Conservation (phyloP, 2,329 filamentous ascomycete species). For the Torrubiellomyces zombiae region DNA sequence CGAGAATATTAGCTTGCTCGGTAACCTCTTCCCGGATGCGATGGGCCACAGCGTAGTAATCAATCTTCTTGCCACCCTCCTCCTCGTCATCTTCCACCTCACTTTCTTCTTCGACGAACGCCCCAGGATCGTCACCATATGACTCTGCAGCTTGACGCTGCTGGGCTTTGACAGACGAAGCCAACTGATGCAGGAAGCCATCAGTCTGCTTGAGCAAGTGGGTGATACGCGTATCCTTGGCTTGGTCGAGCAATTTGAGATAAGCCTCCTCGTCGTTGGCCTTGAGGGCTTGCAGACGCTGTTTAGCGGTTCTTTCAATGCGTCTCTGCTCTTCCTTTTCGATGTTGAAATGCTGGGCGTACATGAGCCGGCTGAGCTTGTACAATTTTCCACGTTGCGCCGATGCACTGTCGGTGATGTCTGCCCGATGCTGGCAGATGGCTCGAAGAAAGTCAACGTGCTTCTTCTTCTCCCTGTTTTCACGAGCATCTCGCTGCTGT, state of each 20-base stretch:
- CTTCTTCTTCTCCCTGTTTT: conserved; percentile 95
- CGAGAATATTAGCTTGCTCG: conserved; percentile 66
- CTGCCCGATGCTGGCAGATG: conserved; percentile 65
- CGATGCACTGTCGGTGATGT: conserved; percentile 52
- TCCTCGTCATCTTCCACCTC: conserved; percentile 57
- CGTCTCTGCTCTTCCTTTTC: conserved; percentile 99
- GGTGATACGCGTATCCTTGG: conserved; percentile 98
- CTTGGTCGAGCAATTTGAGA: conserved; percentile 90
- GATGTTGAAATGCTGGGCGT: conserved; percentile 80
- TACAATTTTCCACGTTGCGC: conserved; percentile 58
- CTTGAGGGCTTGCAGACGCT: conserved; percentile 96
- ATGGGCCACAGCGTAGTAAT: conserved; percentile 98
- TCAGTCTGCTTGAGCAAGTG: conserved; percentile 94
- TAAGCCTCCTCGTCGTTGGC: conserved; percentile 99
- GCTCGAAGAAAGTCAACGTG: conserved; percentile 82
- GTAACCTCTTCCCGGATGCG: conserved; percentile 85
- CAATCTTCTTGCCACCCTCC: conserved; percentile 64
- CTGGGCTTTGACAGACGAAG: conserved; percentile 84
- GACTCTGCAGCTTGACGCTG: conserved; percentile 68
- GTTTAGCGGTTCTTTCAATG: conserved; percentile 92
- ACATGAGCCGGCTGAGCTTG: conserved; percentile 83
- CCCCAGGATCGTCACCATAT: conserved; percentile 49
- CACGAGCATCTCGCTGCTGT: conserved; percentile 89
- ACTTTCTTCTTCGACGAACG: conserved; percentile 43
- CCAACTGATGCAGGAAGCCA: conserved; percentile 89